phyloP scores from a whole-genome alignment of 148 eudicot genomes.

The Pouteria glomerata region DNA sequence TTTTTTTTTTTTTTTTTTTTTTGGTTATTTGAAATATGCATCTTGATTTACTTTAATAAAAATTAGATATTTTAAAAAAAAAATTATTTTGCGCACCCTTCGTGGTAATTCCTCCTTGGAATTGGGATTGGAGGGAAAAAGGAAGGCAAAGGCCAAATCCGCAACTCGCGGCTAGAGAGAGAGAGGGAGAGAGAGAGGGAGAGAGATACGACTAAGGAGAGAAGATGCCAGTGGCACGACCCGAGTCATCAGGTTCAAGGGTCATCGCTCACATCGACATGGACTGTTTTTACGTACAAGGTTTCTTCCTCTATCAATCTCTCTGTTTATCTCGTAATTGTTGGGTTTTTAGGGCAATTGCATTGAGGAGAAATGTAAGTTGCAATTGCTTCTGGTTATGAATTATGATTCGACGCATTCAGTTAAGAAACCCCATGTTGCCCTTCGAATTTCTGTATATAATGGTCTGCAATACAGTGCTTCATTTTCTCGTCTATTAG shows the following conservation, averaged over 20 bases:
- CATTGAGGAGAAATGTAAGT: not conserved
- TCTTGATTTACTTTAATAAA: too few relatives aligned
- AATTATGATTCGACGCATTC: not conserved
- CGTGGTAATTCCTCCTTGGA: too few relatives aligned
- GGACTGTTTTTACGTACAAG: constrained; percentile 98
- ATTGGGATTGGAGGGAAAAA: constrained; percentile 13
- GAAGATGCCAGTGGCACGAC: constrained; percentile 71
- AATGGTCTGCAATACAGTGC: not conserved
- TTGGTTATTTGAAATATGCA: too few relatives aligned
- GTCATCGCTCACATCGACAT: constrained; percentile 94
- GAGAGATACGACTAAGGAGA: too few relatives aligned
- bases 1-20: too few relatives aligned
- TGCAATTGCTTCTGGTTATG: not conserved
- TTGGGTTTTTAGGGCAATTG: not conserved
- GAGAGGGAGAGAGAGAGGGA: constrained; percentile 11
- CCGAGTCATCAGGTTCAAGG: constrained; percentile 54
- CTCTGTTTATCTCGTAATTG: not conserved
- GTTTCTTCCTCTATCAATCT: constrained; percentile 19
- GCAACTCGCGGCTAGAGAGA: not conserved
- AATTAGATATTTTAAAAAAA: too few relatives aligned
- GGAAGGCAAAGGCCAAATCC: not conserved
- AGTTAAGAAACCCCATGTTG: not conserved
- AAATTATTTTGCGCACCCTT: too few relatives aligned
- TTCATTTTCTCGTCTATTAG: not conserved
- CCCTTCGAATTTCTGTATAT: not conserved